phyloP scores from a whole-genome alignment of 2,329 filamentous ascomycete species.

The Chaetomiaceae sp. region DNA sequence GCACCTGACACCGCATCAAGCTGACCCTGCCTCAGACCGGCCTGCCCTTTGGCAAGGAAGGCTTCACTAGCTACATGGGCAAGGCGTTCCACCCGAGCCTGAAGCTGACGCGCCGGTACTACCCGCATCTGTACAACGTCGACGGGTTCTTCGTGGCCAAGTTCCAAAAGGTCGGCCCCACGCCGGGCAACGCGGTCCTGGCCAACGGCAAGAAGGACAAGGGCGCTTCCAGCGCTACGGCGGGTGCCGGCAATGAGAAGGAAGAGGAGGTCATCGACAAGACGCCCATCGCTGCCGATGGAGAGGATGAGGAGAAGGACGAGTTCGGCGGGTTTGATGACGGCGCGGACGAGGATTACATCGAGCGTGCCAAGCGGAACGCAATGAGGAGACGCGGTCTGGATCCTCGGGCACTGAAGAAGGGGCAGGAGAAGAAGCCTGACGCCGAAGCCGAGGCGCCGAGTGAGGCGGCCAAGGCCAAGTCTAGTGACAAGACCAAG shows the following conservation, averaged over 20 bases:
- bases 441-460: conserved; percentile 17
- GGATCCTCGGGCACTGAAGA: conserved; percentile 57
- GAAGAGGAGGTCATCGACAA: conserved; percentile 56
- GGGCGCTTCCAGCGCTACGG: conserved; percentile 16
- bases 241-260: conserved; percentile 13
- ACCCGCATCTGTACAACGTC: conserved; percentile 87
- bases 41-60: conserved; percentile 82
- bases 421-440: conserved; percentile 23
- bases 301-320: conserved; percentile 35
- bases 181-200: conserved; percentile 52
- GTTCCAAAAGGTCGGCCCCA: conserved; percentile 84
- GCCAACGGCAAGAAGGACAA: conserved; percentile 24
- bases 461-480: conserved; percentile 15
- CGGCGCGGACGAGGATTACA: conserved; percentile 63
- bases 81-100: conserved; percentile 86
- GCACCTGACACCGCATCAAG: neutral
- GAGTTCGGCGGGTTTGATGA: conserved; percentile 72
- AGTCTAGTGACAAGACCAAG: conserved; percentile 10
- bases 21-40: conserved; percentile 48
- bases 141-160: conserved; percentile 99
- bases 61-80: conserved; percentile 84
- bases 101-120: conserved; percentile 77
- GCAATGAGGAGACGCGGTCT: conserved; percentile 68
- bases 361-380: conserved; percentile 66
- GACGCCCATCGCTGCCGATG: conserved; percentile 53